Percentiles rank a stretch among this genome's conserved stretches.
These are phyloP conservation scores for Fusarium continuum DNA, from an alignment of 2,329 filamentous ascomycete species.

Conservation along the genomic window DNA sequence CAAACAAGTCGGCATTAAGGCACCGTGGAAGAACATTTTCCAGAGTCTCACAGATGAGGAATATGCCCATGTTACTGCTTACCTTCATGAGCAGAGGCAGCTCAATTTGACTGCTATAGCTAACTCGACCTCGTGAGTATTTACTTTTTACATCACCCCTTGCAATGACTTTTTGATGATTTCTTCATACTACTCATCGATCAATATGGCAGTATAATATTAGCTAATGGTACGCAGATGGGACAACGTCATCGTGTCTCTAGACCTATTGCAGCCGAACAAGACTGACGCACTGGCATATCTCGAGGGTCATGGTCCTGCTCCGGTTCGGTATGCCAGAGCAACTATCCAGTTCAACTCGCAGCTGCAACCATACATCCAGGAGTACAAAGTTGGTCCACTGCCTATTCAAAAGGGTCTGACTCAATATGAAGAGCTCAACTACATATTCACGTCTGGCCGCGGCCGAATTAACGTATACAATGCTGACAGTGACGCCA, in stretches of 20 bases:
- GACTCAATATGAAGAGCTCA: conserved; percentile 50
- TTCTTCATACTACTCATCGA: neutral
- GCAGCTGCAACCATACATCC: conserved; percentile 41
- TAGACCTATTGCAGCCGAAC: conserved; percentile 56
- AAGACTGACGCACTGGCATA: conserved; percentile 59
- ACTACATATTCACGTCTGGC: conserved; percentile 52
- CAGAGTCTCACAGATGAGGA: conserved; percentile 24
- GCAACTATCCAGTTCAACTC: conserved; percentile 46
- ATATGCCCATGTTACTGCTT: conserved; percentile 25
- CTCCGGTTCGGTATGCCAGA: conserved; percentile 55
- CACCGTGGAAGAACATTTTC: conserved; percentile 18
- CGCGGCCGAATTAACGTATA: conserved; percentile 34
- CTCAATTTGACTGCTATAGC: conserved; percentile 28
- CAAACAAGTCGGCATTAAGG: neutral
- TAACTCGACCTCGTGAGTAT: conserved; percentile 30
- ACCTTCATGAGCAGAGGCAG: conserved; percentile 15
- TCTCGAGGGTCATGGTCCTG: conserved; percentile 50
- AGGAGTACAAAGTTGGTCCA: conserved; percentile 57
- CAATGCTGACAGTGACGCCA: conserved; percentile 33
- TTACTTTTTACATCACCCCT: neutral
- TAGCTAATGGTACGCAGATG: neutral
- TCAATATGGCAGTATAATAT: rapidly evolving
- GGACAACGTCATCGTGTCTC: conserved; percentile 31
- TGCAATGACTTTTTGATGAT: neutral
- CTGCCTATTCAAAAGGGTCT: conserved; percentile 44